These are phyloP conservation scores for Colletotrichum caudatum DNA, from an alignment of 2,329 filamentous ascomycete genomes.

Conservation along the genomic window DNA sequence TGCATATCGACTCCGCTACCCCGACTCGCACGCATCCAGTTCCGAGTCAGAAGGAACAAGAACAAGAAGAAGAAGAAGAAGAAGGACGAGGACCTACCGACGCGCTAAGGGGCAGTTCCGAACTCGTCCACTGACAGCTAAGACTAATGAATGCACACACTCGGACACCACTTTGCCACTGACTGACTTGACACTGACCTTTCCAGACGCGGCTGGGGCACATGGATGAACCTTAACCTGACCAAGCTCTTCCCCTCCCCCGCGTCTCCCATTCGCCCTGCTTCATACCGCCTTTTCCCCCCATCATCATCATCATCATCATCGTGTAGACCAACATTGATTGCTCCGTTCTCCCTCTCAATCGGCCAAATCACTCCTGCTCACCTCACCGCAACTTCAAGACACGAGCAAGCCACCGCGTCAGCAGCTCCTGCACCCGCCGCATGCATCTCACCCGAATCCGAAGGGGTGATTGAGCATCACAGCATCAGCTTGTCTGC, in stretches of 20 bases:
- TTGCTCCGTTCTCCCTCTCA: background rate
- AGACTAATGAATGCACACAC: conserved; percentile 13
- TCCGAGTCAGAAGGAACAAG: background rate
- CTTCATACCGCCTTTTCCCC: background rate
- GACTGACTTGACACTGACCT: conserved; percentile 38
- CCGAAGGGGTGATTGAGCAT: background rate
- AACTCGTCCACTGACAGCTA: background rate
- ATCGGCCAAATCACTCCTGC: background rate
- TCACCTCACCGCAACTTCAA: conserved; percentile 4
- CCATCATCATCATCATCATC: background rate
- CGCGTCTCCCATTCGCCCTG: conserved; percentile 18
- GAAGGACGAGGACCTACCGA: background rate
- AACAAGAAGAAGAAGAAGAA: background rate
- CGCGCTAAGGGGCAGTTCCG: background rate
- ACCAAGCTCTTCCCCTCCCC: conserved; percentile 31
- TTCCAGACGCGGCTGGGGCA: conserved; percentile 40
- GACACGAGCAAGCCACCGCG: background rate
- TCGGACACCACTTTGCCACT: conserved; percentile 11
- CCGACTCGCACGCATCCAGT: background rate
- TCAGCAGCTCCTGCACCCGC: background rate
- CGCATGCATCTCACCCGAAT: background rate
- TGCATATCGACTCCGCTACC: background rate
- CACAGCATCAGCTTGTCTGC: background rate
- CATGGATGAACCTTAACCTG: conserved; percentile 38
- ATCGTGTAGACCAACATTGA: background rate